A percentile compares a stretch with the other conserved stretches of the same genome.
phyloP scores from a whole-genome alignment of 176 grass and related monocot species.

The Aegilops sharonensis region DNA sequence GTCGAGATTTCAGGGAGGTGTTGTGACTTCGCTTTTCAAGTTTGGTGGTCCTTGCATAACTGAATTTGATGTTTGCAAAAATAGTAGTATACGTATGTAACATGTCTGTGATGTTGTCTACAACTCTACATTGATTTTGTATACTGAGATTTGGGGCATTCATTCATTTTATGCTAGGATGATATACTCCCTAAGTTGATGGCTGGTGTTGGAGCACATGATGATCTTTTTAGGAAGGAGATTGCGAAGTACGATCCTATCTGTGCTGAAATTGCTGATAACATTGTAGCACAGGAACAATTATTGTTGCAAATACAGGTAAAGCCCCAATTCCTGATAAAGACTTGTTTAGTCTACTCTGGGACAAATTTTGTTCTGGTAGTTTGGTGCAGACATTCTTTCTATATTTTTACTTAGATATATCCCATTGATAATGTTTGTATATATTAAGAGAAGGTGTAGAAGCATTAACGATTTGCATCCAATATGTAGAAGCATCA shows the following conservation, averaged over 20 bases:
- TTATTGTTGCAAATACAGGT: constrained; percentile 96
- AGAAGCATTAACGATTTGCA: constrained; percentile 1
- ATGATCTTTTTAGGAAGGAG: constrained; percentile 98
- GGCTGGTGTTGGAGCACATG: constrained; percentile 82
- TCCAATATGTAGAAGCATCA: constrained; percentile 2
- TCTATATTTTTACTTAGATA: constrained; percentile 13
- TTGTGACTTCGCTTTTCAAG: constrained; percentile 18
- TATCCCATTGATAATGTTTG: not conserved
- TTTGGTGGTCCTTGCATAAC: constrained; percentile 23
- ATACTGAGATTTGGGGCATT: not conserved
- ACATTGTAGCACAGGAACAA: constrained; percentile 91
- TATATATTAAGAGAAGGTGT: not conserved
- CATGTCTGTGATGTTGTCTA: not conserved
- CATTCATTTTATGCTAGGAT: constrained; percentile 65
- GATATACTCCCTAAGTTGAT: constrained; percentile 96
- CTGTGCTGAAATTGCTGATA: constrained; percentile 89
- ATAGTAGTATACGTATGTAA: constrained; percentile 8
- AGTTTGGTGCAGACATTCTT: constrained; percentile 9
- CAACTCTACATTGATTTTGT: constrained; percentile 16
- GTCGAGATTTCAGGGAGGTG: constrained; percentile 13
- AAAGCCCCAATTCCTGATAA: constrained; percentile 26
- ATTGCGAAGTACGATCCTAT: constrained; percentile 83
- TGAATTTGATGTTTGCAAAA: constrained; percentile 21
- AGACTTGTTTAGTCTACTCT: constrained; percentile 14
- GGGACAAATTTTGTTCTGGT: constrained; percentile 23